Evolutionary conservation across 805 yeast genomes (phyloP).

Genomic region (Wickerhamomyces chaumierensis): DNA sequence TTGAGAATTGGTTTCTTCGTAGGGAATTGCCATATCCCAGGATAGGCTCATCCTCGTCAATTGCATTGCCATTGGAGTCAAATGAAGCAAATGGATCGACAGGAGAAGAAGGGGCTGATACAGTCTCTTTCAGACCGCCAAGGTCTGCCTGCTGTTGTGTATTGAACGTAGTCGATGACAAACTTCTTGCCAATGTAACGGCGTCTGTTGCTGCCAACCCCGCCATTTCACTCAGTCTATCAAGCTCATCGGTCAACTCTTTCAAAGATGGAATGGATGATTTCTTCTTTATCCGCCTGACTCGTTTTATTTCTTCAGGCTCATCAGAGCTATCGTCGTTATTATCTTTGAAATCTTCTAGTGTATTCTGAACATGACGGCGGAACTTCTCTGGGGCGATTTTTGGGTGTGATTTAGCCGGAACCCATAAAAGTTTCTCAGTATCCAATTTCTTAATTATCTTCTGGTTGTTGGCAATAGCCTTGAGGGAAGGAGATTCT

Average conservation of each 20-base stretch:
- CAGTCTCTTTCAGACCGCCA: background rate
- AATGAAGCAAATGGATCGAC: background rate
- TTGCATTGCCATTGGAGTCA: background rate
- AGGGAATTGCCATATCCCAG: background rate
- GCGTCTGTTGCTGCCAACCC: constrained; percentile 77
- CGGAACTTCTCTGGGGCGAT: constrained; percentile 84
- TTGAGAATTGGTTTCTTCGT: background rate
- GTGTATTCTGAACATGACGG: constrained; percentile 44
- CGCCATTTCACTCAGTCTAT: constrained; percentile 62
- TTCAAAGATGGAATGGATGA: constrained; percentile 49
- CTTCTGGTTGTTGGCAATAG: constrained; percentile 1
- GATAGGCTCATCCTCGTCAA: background rate
- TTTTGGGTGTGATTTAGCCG: constrained; percentile 89
- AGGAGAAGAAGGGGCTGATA: background rate
- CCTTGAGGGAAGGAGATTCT: background rate
- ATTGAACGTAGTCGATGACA: constrained; percentile 33
- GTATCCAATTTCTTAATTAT: constrained; percentile 13
- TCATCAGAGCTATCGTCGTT: constrained; percentile 4
- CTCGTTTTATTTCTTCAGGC: background rate
- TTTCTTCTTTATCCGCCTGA: background rate
- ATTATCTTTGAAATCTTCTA: constrained; percentile 16
- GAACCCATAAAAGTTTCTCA: constrained; percentile 75
- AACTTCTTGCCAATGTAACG: constrained; percentile 67
- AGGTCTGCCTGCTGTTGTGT: constrained; percentile 1
- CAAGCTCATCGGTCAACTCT: constrained; percentile 66